phyloP scores from a whole-genome alignment of 2,329 filamentous ascomycete genomes.

The Aspergillus fijiensis region DNA sequence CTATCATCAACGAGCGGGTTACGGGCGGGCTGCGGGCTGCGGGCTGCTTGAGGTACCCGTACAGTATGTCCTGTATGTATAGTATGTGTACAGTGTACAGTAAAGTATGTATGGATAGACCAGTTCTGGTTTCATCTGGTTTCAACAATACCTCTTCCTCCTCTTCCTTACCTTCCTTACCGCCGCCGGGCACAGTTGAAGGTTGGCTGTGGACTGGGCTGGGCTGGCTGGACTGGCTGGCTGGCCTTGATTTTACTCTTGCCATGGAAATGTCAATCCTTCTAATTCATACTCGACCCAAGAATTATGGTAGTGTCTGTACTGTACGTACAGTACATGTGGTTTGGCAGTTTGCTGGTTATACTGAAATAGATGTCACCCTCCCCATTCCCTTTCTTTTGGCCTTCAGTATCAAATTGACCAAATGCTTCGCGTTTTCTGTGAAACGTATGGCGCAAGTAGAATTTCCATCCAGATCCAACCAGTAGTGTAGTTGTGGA shows the following conservation, averaged over 20 bases:
- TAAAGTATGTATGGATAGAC: constrained; percentile 11
- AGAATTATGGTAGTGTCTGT: not conserved
- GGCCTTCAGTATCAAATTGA: not conserved
- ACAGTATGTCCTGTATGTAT: constrained; percentile 1
- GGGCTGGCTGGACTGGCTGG: constrained; percentile 7
- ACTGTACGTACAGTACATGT: not conserved
- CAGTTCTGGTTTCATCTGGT: constrained; percentile 20
- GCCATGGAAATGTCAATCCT: not conserved
- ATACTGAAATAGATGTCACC: not conserved
- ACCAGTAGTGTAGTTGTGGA: not conserved
- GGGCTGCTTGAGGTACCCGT: constrained; percentile 4
- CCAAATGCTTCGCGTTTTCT: not conserved
- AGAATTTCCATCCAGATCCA: not conserved
- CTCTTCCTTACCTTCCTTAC: constrained; percentile 4
- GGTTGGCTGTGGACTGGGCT: not conserved
- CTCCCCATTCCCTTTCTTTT: not conserved
- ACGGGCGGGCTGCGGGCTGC: not conserved
- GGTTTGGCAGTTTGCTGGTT: not conserved
- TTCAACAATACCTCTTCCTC: constrained; percentile 14
- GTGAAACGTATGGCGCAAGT: constrained; percentile 16
- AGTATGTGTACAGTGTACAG: no score
- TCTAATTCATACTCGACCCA: not conserved
- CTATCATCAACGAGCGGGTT: constrained; percentile 3
- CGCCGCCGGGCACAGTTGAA: not conserved
- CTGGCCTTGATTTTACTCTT: not conserved